Base-by-base conservation (phyloP, 495 filamentous ascomycete genomes). In the Baudoinia panamericana region DNA sequence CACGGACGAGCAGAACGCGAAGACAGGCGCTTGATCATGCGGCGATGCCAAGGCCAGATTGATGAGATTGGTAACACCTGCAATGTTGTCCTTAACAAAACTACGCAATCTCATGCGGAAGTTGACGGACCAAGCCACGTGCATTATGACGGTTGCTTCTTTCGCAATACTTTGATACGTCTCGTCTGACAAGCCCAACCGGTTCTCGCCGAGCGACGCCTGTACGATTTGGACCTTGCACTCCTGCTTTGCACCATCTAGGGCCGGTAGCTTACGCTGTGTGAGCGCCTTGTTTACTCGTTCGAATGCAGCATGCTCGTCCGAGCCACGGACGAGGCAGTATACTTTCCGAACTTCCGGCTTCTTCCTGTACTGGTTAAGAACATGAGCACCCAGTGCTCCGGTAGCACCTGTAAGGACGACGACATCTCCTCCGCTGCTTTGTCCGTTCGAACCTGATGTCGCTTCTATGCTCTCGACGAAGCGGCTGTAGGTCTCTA, bases 71-170 rank as follows among this genome's bases (percentile, higher is more conserved):
- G 55, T 52, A 5, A 75, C 55, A 19, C 38, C 70, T 1, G 62
- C 58, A 43, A 82, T 67, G 47, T 72, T 72, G 26, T 71, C 65
- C 17, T 55, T 53, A 13, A 63, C 68, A 51, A 82, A 80, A 43
- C 67, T 73, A n/a, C 58, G 52, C 4, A 81, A 61, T 4, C 64
- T 61, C 49, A 73, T 60, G 43, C 72, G 77, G 65, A 82, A 83
- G 55, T 82, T 80, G 19, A 82, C 78, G 4, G 73, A 68, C 78
- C 78, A 83, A 25, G 76, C 78, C n/a, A 69, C 65, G 54, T 82
- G 78, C 35, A 79, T 68, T 19, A 78, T 58, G 0, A 61, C 46
- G 3, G 70, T 73, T 0, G 62, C 58, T 36, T 60, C 56, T 3
- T 50, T 50, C 2, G 53, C 56, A 1, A 80, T 50, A 0, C 53